phyloP scores from a whole-genome alignment of 371 early-diverging fungal genomes.

The Sporodiniella umbellata region DNA sequence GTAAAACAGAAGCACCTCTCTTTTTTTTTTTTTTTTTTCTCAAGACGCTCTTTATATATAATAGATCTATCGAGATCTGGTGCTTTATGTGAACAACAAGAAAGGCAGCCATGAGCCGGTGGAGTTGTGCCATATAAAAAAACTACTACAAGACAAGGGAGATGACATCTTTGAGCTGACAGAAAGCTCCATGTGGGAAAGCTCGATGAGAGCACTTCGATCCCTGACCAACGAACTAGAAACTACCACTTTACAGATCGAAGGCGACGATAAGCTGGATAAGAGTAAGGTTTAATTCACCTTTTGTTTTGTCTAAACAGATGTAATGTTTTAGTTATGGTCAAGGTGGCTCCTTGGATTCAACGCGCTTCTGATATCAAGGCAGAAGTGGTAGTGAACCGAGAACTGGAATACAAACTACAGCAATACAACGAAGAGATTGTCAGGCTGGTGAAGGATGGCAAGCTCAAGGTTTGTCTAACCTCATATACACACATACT shows the following conservation, averaged over 20 bases:
- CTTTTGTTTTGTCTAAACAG: too few relatives aligned
- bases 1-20: too few relatives aligned
- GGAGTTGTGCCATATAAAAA: conserved; percentile 44
- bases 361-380: conserved; percentile 77
- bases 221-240: conserved; percentile 47
- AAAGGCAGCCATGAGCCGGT: conserved; percentile 47
- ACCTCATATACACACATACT: too few relatives aligned
- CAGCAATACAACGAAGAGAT: conserved; percentile 78
- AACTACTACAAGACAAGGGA: conserved; percentile 46
- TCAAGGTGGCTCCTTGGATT: conserved; percentile 73
- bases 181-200: conserved; percentile 64
- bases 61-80: conserved; percentile 26
- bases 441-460: conserved; percentile 66
- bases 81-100: conserved; percentile 32
- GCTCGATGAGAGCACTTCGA: conserved; percentile 48
- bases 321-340: too few relatives aligned
- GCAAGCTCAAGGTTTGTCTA: too few relatives aligned
- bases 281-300: conserved; percentile 30
- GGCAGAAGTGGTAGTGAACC: conserved; percentile 69
- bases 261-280: conserved; percentile 46
- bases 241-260: conserved; percentile 35
- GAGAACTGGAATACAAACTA: conserved; percentile 72
- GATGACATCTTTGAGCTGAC: conserved; percentile 53
- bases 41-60: too few relatives aligned
- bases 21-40: neutral